phyloP scores from a whole-genome alignment of 352 stramenopile species.

The Phytophthora ramorum region DNA sequence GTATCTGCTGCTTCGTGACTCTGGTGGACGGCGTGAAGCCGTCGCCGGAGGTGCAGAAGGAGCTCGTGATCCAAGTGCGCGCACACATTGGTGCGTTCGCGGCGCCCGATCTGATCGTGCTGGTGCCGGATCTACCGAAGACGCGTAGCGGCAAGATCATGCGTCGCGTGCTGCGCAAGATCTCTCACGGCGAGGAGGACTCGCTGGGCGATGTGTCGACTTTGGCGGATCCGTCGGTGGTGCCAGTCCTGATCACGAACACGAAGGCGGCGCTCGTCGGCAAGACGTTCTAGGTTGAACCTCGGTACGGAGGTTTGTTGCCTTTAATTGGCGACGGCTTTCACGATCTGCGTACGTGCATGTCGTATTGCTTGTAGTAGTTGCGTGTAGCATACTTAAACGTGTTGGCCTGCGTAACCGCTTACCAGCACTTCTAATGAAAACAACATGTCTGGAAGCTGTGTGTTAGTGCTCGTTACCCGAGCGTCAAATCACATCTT shows the following conservation, averaged over 20 bases:
- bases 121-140: constrained; percentile 92
- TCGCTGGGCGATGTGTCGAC: constrained; percentile 97
- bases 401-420: background rate
- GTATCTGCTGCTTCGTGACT: constrained; percentile 95
- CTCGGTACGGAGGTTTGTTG: background rate
- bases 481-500: no score
- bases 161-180: constrained; percentile 98
- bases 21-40: constrained; percentile 85
- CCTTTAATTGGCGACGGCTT: background rate
- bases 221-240: constrained; percentile 95
- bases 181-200: constrained; percentile 94
- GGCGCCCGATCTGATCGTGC: constrained; percentile 95
- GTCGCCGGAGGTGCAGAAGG: constrained; percentile 53
- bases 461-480: no score
- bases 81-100: constrained; percentile 96
- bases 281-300: constrained; percentile 59
- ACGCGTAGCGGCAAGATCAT: constrained; percentile 99
- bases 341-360: constrained; percentile 23
- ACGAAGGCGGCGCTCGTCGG: constrained; percentile 74
- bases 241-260: constrained; percentile 94
- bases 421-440: background rate
- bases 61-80: constrained; percentile 86
- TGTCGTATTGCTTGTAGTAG: constrained; percentile 22
- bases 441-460: background rate
- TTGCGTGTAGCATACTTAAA: constrained; percentile 19